Conservation (phyloP, 2,329 filamentous ascomycete species). For the Verticillium albo-atrum region DNA sequence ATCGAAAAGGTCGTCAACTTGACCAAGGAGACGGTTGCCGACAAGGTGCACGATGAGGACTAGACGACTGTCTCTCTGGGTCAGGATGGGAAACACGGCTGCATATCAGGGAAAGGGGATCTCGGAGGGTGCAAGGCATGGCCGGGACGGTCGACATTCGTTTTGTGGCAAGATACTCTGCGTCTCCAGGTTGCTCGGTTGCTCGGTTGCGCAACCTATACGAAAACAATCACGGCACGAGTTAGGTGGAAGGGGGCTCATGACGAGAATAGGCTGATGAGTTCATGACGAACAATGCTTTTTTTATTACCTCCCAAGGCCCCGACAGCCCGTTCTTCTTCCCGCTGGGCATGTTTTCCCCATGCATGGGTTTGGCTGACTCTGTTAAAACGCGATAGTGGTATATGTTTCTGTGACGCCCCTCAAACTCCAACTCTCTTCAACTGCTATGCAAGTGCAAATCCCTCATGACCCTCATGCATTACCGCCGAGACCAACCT, state of each 20-base stretch:
- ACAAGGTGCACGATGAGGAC: slow-evolving; percentile 50
- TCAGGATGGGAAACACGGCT: background rate
- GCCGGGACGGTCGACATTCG: background rate
- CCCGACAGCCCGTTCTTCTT: background rate
- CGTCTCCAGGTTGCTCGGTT: background rate
- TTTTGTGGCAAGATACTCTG: too few relatives aligned
- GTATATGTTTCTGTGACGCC: background rate
- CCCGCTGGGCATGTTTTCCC: background rate
- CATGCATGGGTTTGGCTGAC: background rate
- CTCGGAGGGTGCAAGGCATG: background rate
- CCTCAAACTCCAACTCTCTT: background rate
- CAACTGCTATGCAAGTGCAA: background rate
- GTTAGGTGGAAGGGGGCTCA: background rate
- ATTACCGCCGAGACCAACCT: too few relatives aligned
- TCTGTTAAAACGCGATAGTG: background rate
- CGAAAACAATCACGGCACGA: background rate
- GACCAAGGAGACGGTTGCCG: slow-evolving; percentile 44
- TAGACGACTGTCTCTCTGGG: slow-evolving; percentile 16
- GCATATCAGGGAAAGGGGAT: background rate
- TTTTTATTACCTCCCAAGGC: background rate
- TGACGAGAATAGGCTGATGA: background rate
- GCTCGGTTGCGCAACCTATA: background rate
- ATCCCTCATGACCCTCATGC: background rate
- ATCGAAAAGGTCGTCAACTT: slow-evolving; percentile 47
- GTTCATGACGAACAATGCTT: background rate